Evolutionary conservation across 495 filamentous ascomycete species (phyloP).

Genomic region (Friedmanniomyces endolithicus): DNA sequence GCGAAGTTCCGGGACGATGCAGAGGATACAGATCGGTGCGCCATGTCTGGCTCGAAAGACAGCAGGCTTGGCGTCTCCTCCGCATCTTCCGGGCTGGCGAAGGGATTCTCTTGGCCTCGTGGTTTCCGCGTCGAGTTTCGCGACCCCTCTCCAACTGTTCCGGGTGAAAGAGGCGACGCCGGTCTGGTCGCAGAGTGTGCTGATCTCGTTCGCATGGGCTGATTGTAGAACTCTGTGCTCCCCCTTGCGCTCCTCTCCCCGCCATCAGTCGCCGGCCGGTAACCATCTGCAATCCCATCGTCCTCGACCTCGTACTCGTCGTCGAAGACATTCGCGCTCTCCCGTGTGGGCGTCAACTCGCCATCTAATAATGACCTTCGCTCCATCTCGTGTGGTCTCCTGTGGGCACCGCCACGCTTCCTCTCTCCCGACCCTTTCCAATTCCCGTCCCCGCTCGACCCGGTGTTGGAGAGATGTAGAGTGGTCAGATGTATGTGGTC

Average conservation of each 20-base stretch:
- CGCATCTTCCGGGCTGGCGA: conserved; percentile 17
- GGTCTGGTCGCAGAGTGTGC: conserved; percentile 4
- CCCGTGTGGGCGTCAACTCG: conserved; percentile 10
- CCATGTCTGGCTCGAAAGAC: conserved; percentile 15
- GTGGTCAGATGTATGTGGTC: background rate
- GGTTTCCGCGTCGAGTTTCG: conserved; percentile 15
- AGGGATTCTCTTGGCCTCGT: conserved; percentile 10
- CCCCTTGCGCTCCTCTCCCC: conserved; percentile 4
- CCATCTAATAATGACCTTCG: conserved; percentile 13
- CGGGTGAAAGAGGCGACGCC: background rate
- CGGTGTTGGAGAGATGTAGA: background rate
- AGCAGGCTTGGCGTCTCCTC: conserved; percentile 17
- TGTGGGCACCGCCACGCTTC: conserved; percentile 9
- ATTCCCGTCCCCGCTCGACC: background rate
- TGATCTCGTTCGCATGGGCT: conserved; percentile 8
- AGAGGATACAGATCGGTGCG: conserved; percentile 22
- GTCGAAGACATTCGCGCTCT: conserved; percentile 31
- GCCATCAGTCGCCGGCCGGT: conserved; percentile 18
- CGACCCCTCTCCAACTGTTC: background rate
- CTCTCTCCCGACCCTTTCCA: background rate
- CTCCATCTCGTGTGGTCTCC: conserved; percentile 6
- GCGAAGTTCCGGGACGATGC: conserved; percentile 28
- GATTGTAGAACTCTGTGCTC: conserved; percentile 2
- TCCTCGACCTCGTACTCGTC: conserved; percentile 30
- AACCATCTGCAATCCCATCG: conserved; percentile 27